Evolutionary conservation across 169 alveolate genomes (phyloP).

Genomic region (Eimeria acervulina): DNA sequence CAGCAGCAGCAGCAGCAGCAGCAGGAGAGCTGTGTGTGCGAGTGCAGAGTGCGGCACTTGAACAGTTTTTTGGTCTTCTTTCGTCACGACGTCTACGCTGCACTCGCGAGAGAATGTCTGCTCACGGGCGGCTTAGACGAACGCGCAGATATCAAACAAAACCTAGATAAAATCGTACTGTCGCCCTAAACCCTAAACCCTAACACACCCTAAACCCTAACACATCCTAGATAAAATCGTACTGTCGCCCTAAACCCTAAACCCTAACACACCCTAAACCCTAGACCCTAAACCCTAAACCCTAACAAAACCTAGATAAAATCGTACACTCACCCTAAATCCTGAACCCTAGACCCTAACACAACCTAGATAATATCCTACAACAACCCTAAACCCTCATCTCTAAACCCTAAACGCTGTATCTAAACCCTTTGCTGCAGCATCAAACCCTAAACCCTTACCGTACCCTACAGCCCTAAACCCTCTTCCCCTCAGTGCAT

Average conservation of each 20-base stretch:
- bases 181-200: not conserved
- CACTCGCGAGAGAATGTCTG: conserved; percentile 45
- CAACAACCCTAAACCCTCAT: too few relatives aligned
- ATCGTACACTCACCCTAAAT: not conserved
- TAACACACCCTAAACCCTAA: conserved; percentile 6
- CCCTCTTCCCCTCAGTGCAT: not conserved
- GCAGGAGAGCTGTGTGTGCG: not conserved
- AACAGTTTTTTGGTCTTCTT: conserved; percentile 40
- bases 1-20: too few relatives aligned
- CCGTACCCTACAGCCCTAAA: not conserved
- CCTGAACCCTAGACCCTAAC: not conserved
- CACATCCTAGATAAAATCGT: not conserved
- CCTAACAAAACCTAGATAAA: too few relatives aligned
- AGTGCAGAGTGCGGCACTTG: conserved; percentile 37
- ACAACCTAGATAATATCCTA: too few relatives aligned
- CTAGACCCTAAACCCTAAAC: too few relatives aligned
- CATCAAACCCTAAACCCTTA: not conserved
- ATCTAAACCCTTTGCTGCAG: too few relatives aligned
- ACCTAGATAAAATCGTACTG: not conserved
- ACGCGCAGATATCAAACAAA: not conserved
- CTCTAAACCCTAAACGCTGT: too few relatives aligned
- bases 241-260: not conserved
- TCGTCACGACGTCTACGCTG: conserved; percentile 59
- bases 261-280: too few relatives aligned
- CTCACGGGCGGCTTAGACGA: conserved; percentile 45